Evolutionary conservation across 139 green algal species (phyloP).

Genomic region (Tetratostichococcus sp.): DNA sequence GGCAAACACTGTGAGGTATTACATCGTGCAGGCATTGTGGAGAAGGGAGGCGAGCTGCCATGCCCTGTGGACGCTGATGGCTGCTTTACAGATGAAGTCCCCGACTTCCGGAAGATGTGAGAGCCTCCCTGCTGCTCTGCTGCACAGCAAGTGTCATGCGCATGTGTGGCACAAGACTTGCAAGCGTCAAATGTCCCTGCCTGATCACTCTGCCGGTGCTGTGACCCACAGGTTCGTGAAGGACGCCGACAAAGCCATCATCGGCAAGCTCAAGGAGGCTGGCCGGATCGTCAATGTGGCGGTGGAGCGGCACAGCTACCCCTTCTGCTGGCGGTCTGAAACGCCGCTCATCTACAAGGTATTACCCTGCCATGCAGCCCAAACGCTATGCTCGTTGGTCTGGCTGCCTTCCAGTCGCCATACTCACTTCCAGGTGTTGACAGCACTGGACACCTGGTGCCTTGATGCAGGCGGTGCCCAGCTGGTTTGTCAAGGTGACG

Average conservation of each 20-base stretch:
- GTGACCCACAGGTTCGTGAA: conserved; percentile 68
- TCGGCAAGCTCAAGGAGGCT: conserved; percentile 68
- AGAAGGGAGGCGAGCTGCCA: conserved; percentile 72
- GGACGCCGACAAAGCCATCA: conserved; percentile 95
- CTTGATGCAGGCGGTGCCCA: conserved; percentile 88
- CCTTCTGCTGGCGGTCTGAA: conserved; percentile 98
- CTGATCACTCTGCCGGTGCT: too few species aligned
- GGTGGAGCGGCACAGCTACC: conserved; percentile 82
- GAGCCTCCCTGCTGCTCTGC: not conserved
- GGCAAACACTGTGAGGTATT: too few species aligned
- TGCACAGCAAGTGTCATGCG: too few species aligned
- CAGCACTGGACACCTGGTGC: too few species aligned
- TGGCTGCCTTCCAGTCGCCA: too few species aligned
- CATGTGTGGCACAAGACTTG: too few species aligned
- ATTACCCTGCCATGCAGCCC: too few species aligned
- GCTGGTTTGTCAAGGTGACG: conserved; percentile 94
- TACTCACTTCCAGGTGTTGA: too few species aligned
- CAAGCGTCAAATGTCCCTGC: too few species aligned
- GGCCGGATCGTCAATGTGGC: conserved; percentile 76
- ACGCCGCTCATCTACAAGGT: conserved; percentile 90
- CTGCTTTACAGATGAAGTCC: conserved; percentile 75
- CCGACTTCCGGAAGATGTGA: conserved; percentile 70
- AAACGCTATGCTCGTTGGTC: too few species aligned
- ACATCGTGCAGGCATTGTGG: conserved; percentile 51
- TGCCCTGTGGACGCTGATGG: conserved; percentile 89